These are phyloP conservation scores for Narthecium ossifragum DNA, from an alignment of 106 monocot genomes.

Conservation along the genomic window DNA sequence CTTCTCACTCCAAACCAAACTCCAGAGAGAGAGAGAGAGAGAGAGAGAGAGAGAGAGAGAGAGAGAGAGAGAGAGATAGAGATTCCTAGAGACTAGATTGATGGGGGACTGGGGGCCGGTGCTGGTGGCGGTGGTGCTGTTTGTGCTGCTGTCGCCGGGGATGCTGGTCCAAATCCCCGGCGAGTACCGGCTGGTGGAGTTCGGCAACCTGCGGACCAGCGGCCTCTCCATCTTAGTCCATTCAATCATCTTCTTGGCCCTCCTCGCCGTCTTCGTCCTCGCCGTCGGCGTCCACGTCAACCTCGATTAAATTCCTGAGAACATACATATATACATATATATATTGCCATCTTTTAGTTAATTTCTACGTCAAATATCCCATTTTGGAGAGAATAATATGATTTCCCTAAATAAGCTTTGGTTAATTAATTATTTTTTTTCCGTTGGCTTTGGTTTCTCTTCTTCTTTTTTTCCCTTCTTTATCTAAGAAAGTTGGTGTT, in stretches of 20 bases:
- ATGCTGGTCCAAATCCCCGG: not conserved
- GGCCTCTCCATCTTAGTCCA: slow-evolving; percentile 3
- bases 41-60: not conserved
- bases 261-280: not conserved
- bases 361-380: too few relatives aligned
- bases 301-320: too few relatives aligned
- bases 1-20: too few relatives aligned
- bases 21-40: not conserved
- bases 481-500: too few relatives aligned
- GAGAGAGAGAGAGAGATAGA: not conserved
- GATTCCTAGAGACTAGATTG: not conserved
- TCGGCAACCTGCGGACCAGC: not conserved
- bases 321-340: too few relatives aligned
- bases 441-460: too few relatives aligned
- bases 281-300: not conserved
- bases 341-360: too few relatives aligned
- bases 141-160: slow-evolving; percentile 1
- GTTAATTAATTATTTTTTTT: too few relatives aligned
- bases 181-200: not conserved
- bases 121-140: not conserved
- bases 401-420: too few relatives aligned
- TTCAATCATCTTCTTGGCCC: not conserved
- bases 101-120: slow-evolving; percentile 4
- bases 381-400: too few relatives aligned
- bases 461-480: too few relatives aligned